Evolutionary conservation across 345 rosid genomes (phyloP).

Genomic region (Xanthoceras sorbifolium): DNA sequence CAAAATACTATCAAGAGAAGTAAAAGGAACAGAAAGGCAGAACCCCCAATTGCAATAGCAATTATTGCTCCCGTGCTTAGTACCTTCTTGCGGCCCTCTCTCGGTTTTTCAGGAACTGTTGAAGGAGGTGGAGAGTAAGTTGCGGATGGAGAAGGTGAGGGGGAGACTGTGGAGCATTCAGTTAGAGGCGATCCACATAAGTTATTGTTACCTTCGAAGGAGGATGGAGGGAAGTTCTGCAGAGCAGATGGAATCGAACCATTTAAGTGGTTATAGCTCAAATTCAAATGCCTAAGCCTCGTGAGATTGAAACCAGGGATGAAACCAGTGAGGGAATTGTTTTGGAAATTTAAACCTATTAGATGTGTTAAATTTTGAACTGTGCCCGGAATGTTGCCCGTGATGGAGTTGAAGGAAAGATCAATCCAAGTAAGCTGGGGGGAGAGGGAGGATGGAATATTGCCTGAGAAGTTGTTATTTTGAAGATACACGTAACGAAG

Average conservation of each 20-base stretch:
- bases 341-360: conserved; percentile 59
- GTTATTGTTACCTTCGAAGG: conserved; percentile 68
- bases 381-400: conserved; percentile 61
- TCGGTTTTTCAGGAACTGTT: conserved; percentile 25
- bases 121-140: conserved; percentile 28
- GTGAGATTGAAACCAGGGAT: conserved; percentile 61
- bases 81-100: conserved; percentile 39
- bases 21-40: conserved; percentile 46
- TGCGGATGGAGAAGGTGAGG: conserved; percentile 65
- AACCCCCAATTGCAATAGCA: conserved; percentile 70
- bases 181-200: conserved; percentile 74
- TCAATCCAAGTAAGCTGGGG: conserved; percentile 58
- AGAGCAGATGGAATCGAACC: conserved; percentile 75
- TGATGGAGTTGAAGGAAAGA: conserved; percentile 71
- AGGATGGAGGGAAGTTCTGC: conserved; percentile 63
- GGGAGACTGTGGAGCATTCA: conserved; percentile 44
- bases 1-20: conserved; percentile 50
- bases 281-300: conserved; percentile 59
- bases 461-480: conserved; percentile 75
- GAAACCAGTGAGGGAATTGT: conserved; percentile 65
- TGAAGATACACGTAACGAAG: conserved; percentile 70
- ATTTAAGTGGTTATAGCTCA: conserved; percentile 73
- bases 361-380: conserved; percentile 57
- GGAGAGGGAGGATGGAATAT: conserved; percentile 59
- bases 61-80: conserved; percentile 54